These are phyloP conservation scores for Rhodosporidiobolus odoratus DNA, from an alignment of 768 basidiomycete species.

Conservation along the genomic window DNA sequence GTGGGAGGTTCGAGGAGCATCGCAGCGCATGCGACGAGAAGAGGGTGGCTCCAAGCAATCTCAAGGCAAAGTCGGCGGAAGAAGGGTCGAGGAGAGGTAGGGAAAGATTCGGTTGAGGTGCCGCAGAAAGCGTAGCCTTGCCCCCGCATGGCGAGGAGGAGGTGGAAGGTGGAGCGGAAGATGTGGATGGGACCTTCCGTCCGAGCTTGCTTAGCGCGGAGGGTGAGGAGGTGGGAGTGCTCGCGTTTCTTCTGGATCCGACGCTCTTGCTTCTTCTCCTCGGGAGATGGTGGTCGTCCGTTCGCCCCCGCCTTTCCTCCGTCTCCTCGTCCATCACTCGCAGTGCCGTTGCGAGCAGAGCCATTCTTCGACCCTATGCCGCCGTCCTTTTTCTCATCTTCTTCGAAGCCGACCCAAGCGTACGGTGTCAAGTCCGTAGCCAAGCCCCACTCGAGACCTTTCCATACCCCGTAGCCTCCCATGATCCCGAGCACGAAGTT, in stretches of 20 bases:
- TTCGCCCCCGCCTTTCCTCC: background rate
- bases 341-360: background rate
- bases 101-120: constrained; percentile 10
- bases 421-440: constrained; percentile 27
- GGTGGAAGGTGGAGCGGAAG: constrained; percentile 21
- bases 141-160: constrained; percentile 31
- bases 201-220: constrained; percentile 4
- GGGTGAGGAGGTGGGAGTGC: background rate
- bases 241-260: background rate
- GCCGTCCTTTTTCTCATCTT: constrained; percentile 5
- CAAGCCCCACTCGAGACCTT: constrained; percentile 30
- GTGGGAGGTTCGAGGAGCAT: constrained; percentile 21
- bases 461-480: constrained; percentile 24
- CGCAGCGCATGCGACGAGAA: constrained; percentile 19
- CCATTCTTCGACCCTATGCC: background rate
- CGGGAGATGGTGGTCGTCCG: background rate
- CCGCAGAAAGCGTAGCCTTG: constrained; percentile 28
- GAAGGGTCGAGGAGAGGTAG: background rate
- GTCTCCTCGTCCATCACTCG: background rate
- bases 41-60: constrained; percentile 20
- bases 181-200: constrained; percentile 1
- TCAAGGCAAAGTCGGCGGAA: constrained; percentile 17
- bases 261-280: background rate
- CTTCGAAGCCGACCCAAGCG: constrained; percentile 26
- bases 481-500: constrained; percentile 12